A percentile compares a stretch with the other conserved stretches of the same genome.
Evolutionary conservation across 768 basidiomycete genomes (phyloP).

Genomic region (Pleurotus tuoliensis): DNA sequence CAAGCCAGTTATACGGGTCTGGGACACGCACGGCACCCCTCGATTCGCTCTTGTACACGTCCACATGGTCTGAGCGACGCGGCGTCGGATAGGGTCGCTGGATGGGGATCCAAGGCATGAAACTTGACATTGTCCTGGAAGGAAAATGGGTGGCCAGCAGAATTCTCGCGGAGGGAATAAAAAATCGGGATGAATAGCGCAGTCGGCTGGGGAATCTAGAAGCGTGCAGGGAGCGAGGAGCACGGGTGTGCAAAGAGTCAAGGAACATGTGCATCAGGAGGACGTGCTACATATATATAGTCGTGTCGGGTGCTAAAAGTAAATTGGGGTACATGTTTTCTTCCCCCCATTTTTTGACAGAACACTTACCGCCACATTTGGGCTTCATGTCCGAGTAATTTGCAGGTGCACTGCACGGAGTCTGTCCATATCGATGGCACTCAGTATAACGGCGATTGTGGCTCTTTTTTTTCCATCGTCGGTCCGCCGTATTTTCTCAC

Average conservation of each 20-base stretch:
- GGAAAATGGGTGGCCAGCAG: neutral
- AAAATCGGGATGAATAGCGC: constrained; percentile 3
- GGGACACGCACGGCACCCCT: constrained; percentile 59
- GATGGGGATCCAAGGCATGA: constrained; percentile 49
- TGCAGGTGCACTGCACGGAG: neutral
- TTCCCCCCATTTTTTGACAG: neutral
- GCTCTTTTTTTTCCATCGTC: neutral
- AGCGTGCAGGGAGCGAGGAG: neutral
- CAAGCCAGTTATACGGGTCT: constrained; percentile 78
- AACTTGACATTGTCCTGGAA: neutral
- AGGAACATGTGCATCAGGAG: constrained; percentile 4
- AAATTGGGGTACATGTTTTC: neutral
- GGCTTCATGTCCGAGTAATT: constrained; percentile 3
- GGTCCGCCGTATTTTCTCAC: constrained; percentile 4
- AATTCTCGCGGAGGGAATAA: constrained; percentile 2
- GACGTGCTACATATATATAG: constrained; percentile 8
- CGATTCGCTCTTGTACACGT: constrained; percentile 62
- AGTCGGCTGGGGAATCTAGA: constrained; percentile 4
- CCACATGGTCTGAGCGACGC: constrained; percentile 62
- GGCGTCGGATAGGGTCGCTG: constrained; percentile 51
- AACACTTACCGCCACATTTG: neutral
- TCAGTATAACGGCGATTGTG: neutral
- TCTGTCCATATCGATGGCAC: constrained; percentile 5
- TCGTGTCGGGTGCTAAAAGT: constrained; percentile 6
- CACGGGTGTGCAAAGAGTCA: constrained; percentile 4